Percentiles rank a stretch among this genome's conserved stretches.
Conservation (phyloP, 2,329 filamentous ascomycete genomes). For the Penicillium sp. region DNA sequence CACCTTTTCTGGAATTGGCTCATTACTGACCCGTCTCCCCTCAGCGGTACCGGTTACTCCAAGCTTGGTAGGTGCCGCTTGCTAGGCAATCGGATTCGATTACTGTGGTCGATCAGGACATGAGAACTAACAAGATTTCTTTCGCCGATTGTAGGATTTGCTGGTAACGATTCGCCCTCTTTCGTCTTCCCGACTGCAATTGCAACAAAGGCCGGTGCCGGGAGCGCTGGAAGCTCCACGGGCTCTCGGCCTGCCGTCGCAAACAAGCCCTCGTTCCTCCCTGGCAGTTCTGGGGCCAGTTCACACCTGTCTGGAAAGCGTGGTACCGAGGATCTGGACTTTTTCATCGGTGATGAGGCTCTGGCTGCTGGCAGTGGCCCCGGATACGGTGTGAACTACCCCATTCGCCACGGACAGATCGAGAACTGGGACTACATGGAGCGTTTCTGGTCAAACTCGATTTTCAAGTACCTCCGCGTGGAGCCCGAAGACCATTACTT, state of each 20-base stretch:
- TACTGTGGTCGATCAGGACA: background rate
- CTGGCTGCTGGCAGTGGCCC: slow-evolving; percentile 79
- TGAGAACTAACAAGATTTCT: slow-evolving; percentile 34
- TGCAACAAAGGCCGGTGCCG: slow-evolving; percentile 79
- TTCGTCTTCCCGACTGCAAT: slow-evolving; percentile 99
- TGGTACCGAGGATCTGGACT: slow-evolving; percentile 95
- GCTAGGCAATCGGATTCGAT: slow-evolving; percentile 7
- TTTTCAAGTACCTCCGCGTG: slow-evolving; percentile 98
- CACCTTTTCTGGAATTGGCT: slow-evolving; percentile 15
- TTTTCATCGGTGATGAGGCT: slow-evolving; percentile 97
- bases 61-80: slow-evolving; percentile 75
- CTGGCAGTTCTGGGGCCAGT: slow-evolving; percentile 78
- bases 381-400: slow-evolving; percentile 95
- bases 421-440: slow-evolving; percentile 99
- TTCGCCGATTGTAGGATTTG: slow-evolving; percentile 68
- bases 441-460: slow-evolving; percentile 99
- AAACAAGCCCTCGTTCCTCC: slow-evolving; percentile 94
- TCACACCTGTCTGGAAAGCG: slow-evolving; percentile 87
- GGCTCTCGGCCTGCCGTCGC: slow-evolving; percentile 86
- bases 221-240: slow-evolving; percentile 69
- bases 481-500: slow-evolving; percentile 99
- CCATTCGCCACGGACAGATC: slow-evolving; percentile 95
- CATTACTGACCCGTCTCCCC: slow-evolving; percentile 24
- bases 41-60: slow-evolving; percentile 96
- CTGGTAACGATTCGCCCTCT: slow-evolving; percentile 97